Evolutionary conservation across 257 asterid genomes (phyloP).

Genomic region (Gentiana dahurica): DNA sequence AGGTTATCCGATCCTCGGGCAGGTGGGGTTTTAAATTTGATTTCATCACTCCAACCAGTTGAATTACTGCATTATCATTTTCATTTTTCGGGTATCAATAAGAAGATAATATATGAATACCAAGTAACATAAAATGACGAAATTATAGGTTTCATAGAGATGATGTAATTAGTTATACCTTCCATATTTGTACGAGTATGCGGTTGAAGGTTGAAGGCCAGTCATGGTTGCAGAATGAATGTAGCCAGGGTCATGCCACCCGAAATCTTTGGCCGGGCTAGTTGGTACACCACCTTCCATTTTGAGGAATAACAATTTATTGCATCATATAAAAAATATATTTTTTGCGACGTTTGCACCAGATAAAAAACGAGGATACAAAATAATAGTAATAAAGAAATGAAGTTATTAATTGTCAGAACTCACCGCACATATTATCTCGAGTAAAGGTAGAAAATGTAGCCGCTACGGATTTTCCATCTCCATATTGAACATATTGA

Average conservation of each 20-base stretch:
- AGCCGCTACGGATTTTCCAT: constrained; percentile 30
- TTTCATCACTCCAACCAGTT: constrained; percentile 62
- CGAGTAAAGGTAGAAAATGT: constrained; percentile 58
- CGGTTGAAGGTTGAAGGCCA: constrained; percentile 46
- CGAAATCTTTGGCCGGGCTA: constrained; percentile 75
- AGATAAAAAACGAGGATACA: no score
- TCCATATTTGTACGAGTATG: constrained; percentile 62
- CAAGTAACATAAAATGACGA: no score
- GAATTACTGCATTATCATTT: constrained; percentile 29
- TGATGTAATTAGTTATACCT: constrained; percentile 25
- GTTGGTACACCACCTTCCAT: constrained; percentile 17
- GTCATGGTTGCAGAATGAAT: constrained; percentile 70
- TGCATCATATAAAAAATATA: no score
- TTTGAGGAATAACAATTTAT: background rate
- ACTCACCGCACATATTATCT: constrained; percentile 65
- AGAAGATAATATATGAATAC: no score
- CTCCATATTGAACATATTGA: constrained; percentile 53
- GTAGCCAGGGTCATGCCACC: constrained; percentile 96
- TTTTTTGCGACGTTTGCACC: no score
- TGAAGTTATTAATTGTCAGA: background rate
- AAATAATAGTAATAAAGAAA: no score
- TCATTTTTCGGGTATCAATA: no score
- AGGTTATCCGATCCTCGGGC: constrained; percentile 60
- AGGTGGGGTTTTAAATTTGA: constrained; percentile 53
- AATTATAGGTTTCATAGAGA: no score